These are phyloP conservation scores for Xylaria telfairii DNA, from an alignment of 495 filamentous ascomycete genomes.

Conservation along the genomic window DNA sequence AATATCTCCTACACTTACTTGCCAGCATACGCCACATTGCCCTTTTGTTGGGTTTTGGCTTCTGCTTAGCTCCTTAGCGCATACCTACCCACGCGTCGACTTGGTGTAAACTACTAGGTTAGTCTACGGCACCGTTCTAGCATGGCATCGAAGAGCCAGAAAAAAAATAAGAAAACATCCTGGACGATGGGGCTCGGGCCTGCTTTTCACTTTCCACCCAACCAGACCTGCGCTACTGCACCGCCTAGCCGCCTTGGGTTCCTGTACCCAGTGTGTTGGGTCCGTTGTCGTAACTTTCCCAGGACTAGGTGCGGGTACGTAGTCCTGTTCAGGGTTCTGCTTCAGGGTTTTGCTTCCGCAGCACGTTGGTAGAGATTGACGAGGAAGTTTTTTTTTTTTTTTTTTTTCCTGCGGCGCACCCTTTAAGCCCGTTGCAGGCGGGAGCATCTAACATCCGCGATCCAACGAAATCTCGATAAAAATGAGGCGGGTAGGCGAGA, in stretches of 20 bases:
- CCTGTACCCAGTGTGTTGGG: constrained; percentile 15
- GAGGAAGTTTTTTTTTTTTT: no score
- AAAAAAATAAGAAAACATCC: background rate
- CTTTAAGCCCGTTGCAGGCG: background rate
- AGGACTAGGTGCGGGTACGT: background rate
- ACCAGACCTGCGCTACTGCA: constrained; percentile 14
- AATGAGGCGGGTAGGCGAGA: background rate
- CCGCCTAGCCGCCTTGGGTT: constrained; percentile 5
- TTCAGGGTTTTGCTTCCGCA: constrained; percentile 10
- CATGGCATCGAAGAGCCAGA: background rate
- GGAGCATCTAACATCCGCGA: constrained; percentile 12
- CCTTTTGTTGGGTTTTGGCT: no score
- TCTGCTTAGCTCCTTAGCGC: no score
- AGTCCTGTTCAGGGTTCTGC: constrained; percentile 4
- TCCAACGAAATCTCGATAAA: background rate
- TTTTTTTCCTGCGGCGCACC: constrained; percentile 9
- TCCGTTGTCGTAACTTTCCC: background rate
- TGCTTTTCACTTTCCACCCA: no score
- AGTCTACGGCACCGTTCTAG: background rate
- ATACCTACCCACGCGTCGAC: background rate
- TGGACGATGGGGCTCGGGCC: background rate
- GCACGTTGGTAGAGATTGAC: constrained; percentile 4
- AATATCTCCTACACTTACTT: background rate
- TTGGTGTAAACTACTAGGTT: background rate
- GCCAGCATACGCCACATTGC: constrained; percentile 3